Conservation (phyloP, 768 basidiomycete species). For the Hygrophorus russula region DNA sequence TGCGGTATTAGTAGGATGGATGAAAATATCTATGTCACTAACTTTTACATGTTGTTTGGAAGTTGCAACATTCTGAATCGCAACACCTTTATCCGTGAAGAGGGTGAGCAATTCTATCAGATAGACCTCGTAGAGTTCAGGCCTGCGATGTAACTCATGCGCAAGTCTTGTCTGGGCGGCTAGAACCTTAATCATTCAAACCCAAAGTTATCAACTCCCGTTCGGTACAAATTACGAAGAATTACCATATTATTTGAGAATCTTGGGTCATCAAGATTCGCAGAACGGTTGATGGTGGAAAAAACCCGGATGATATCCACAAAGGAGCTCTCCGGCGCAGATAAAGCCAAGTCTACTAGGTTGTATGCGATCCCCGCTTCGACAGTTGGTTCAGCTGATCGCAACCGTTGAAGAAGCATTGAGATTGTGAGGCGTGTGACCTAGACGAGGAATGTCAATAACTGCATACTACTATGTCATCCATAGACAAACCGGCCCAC, state of each 20-base stretch:
- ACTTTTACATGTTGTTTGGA: conserved; percentile 61
- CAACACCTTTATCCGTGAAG: conserved; percentile 85
- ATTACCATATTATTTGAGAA: conserved; percentile 83
- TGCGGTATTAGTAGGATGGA: conserved; percentile 4
- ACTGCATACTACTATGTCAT: not conserved
- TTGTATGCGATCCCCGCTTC: conserved; percentile 90
- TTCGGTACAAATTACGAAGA: not conserved
- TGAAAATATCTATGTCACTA: conserved; percentile 5
- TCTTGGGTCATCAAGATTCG: conserved; percentile 81
- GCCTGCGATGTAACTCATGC: conserved; percentile 59
- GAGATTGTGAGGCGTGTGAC: conserved; percentile 83
- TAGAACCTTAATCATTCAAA: conserved; percentile 42
- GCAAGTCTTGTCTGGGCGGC: conserved; percentile 88
- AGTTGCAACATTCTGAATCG: conserved; percentile 73
- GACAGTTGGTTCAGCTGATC: conserved; percentile 75
- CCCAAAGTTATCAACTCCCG: not conserved
- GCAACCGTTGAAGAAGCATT: conserved; percentile 83
- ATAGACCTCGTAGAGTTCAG: conserved; percentile 72
- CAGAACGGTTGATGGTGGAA: conserved; percentile 72
- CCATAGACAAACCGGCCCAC: conserved; percentile 22
- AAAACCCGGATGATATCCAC: conserved; percentile 77
- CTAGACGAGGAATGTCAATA: conserved; percentile 21
- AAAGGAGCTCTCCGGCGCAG: conserved; percentile 67
- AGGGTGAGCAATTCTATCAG: conserved; percentile 76
- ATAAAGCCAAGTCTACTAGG: conserved; percentile 79